Conservation (phyloP, 768 basidiomycete species). For the Lactarius sp. region DNA sequence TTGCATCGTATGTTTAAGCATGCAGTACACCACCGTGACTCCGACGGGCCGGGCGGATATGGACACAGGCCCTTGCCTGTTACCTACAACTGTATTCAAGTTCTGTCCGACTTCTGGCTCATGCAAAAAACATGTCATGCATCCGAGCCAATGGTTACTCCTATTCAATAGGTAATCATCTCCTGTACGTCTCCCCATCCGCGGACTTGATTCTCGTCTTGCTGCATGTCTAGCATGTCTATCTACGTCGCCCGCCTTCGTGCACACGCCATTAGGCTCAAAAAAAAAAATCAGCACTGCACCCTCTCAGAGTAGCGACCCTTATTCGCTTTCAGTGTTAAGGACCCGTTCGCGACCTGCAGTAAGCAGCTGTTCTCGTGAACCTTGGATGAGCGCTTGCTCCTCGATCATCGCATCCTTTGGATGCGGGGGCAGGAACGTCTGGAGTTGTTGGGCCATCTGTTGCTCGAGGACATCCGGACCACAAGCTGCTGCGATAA, state of each 20-base stretch:
- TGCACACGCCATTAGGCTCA: not conserved
- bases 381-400: slow-evolving; percentile 42
- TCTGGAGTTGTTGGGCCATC: slow-evolving; percentile 53
- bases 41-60: too few relatives aligned
- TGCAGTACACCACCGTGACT: too few relatives aligned
- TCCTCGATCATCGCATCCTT: slow-evolving; percentile 70
- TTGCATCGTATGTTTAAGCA: too few relatives aligned
- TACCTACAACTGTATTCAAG: too few relatives aligned
- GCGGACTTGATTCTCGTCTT: not conserved
- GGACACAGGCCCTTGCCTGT: too few relatives aligned
- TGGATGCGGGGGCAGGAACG: slow-evolving; percentile 73
- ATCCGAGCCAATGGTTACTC: too few relatives aligned
- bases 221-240: not conserved
- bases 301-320: not conserved
- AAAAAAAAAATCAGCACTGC: not conserved
- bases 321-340: slow-evolving; percentile 8
- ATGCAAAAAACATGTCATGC: too few relatives aligned
- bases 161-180: not conserved
- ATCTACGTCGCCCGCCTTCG: not conserved
- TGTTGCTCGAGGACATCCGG: slow-evolving; percentile 60
- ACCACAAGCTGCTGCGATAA: slow-evolving; percentile 76
- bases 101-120: too few relatives aligned
- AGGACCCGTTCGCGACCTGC: slow-evolving; percentile 22
- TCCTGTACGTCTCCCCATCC: not conserved
- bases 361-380: slow-evolving; percentile 24